A percentile compares a stretch with the other conserved stretches of the same genome.
Evolutionary conservation across 139 green algal genomes (phyloP).

Genomic region (Volvox africanus): DNA sequence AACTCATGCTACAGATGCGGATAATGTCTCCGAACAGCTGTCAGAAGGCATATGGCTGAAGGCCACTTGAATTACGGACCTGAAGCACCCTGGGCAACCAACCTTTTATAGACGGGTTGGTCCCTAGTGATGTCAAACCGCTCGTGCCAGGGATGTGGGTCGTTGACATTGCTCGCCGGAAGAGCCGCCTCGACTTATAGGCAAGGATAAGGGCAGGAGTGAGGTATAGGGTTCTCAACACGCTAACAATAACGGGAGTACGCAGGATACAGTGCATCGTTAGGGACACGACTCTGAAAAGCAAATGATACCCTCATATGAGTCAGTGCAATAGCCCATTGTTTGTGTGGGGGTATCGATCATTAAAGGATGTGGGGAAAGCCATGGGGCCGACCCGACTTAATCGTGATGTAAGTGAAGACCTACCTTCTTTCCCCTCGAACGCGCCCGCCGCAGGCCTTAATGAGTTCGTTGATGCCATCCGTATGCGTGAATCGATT

Average conservation of each 20-base stretch:
- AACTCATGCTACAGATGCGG: too few species aligned
- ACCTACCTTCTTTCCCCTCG: not conserved
- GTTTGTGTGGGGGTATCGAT: too few species aligned
- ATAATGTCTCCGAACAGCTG: not conserved
- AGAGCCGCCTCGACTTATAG: not conserved
- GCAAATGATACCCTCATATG: too few species aligned
- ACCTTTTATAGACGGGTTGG: conserved; percentile 41
- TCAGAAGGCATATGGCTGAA: not conserved
- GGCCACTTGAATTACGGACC: not conserved
- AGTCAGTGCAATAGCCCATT: too few species aligned
- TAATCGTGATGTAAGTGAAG: too few species aligned
- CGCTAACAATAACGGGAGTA: too few species aligned
- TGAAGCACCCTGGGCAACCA: not conserved
- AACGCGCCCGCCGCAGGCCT: not conserved
- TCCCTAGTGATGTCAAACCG: conserved; percentile 65
- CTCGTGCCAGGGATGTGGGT: conserved; percentile 28
- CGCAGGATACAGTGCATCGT: too few species aligned
- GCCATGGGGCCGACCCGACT: too few species aligned
- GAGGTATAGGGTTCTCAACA: too few species aligned
- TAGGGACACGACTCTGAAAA: too few species aligned
- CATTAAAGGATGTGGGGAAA: too few species aligned
- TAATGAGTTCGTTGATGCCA: not conserved
- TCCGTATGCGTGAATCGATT: not conserved
- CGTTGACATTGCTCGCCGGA: not conserved
- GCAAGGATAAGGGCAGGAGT: too few species aligned